These are phyloP conservation scores for Hypoxylon fragiforme DNA, from an alignment of 495 filamentous ascomycete genomes.

Conservation along the genomic window DNA sequence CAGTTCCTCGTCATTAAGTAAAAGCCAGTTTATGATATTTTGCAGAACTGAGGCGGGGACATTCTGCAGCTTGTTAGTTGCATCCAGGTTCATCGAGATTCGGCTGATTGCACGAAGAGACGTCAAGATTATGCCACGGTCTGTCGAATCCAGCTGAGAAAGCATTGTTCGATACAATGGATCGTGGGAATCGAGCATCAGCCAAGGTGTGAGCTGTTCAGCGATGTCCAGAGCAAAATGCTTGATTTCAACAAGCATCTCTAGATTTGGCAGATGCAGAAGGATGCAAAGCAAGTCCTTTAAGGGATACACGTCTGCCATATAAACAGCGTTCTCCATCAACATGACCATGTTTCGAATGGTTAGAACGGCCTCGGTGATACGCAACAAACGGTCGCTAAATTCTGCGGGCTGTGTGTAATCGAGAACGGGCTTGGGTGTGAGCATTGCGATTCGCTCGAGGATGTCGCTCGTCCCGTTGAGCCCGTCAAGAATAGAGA, in stretches of 20 bases:
- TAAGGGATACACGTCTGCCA: constrained; percentile 70
- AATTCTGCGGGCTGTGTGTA: constrained; percentile 75
- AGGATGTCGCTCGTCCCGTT: constrained; percentile 77
- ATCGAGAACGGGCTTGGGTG: constrained; percentile 61
- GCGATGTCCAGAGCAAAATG: constrained; percentile 92
- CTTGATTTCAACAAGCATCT: constrained; percentile 81
- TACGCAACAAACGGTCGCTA: constrained; percentile 67
- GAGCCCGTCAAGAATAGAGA: constrained; percentile 68
- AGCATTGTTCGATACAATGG: constrained; percentile 79
- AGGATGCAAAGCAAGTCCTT: constrained; percentile 81
- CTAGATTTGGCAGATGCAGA: constrained; percentile 73
- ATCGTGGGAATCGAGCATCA: constrained; percentile 69
- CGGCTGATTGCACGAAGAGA: constrained; percentile 83
- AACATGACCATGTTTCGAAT: constrained; percentile 92
- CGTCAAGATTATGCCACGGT: constrained; percentile 84
- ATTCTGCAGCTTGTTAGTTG: constrained; percentile 72
- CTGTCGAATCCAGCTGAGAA: constrained; percentile 67
- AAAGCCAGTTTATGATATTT: constrained; percentile 74
- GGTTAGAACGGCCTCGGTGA: constrained; percentile 85
- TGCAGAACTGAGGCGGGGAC: constrained; percentile 68
- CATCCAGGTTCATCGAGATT: constrained; percentile 81
- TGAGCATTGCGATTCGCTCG: constrained; percentile 62
- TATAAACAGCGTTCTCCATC: constrained; percentile 81
- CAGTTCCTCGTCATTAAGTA: constrained; percentile 91
- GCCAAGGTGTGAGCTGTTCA: constrained; percentile 83